phyloP scores from a whole-genome alignment of 73 alveolate species.

The Paramecium caudatum region DNA sequence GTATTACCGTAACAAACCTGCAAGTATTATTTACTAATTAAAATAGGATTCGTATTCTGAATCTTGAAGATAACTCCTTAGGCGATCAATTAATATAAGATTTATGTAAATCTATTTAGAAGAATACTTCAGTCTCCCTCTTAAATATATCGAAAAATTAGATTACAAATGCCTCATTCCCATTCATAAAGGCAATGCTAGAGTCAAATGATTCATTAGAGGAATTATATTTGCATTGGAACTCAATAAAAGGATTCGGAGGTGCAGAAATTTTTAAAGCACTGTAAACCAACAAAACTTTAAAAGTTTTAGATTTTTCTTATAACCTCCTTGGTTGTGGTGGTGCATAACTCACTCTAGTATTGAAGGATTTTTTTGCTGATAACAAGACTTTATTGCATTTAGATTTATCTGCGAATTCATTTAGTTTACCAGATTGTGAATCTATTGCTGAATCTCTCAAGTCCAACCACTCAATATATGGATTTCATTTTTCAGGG shows the following conservation, averaged over 20 bases:
- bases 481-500: slow-evolving; percentile 75
- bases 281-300: slow-evolving; percentile 12
- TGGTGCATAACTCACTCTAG: not conserved
- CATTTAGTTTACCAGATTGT: slow-evolving; percentile 45
- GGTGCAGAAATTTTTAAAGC: slow-evolving; percentile 60
- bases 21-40: not conserved
- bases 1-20: not conserved
- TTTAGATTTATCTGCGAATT: slow-evolving; percentile 64
- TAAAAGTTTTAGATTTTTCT: slow-evolving; percentile 57
- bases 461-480: slow-evolving; percentile 54
- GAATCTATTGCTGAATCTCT: slow-evolving; percentile 14
- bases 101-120: slow-evolving; percentile 22
- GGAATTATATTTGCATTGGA: slow-evolving; percentile 73
- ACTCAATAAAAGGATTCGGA: slow-evolving; percentile 33
- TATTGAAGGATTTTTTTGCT: slow-evolving; percentile 45
- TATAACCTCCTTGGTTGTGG: slow-evolving; percentile 65
- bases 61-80: slow-evolving; percentile 60
- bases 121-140: slow-evolving; percentile 32
- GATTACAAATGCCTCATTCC: not conserved
- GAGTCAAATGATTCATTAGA: slow-evolving; percentile 45
- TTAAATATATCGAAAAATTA: slow-evolving; percentile 62
- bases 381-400: slow-evolving; percentile 58
- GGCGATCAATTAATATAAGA: slow-evolving; percentile 38
- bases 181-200: not conserved
- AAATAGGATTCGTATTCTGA: slow-evolving; percentile 60